Evolutionary conservation across 1,284 basidiomycete genomes (phyloP), one percentile per base, ranked within the genome.

Genomic region (Irpex rosettiformis): DNA sequence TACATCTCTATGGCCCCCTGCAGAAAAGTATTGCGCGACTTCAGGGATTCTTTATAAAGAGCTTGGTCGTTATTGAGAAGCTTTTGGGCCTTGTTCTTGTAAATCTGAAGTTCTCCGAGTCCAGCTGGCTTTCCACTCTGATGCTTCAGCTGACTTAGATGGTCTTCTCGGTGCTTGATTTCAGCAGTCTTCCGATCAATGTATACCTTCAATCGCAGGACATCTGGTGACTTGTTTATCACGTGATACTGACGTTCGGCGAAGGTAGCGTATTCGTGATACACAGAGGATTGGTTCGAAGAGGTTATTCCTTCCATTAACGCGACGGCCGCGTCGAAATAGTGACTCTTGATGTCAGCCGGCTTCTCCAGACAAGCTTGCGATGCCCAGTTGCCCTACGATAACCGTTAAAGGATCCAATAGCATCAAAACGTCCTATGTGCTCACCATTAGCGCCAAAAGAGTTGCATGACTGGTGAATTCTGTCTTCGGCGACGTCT

Each of bases 301-400:
- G 18, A 55, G 13, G 7, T 57, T 29, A 7, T 56, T 47, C 2
- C 52, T 8, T 33, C 60, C 64, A 43, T 27, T 11, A 16, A 67
- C 1, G 67, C 61, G 8, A 79, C 77, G 0, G 94, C 91, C 0
- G 80, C 79, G 21, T 80, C 75, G 68, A 98, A 98, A 67, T 85
- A 94, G 3, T 79, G 74, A 0, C 75, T 66, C 60, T 84, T 82
- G 57, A 98, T 95, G 52, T 86, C 82, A n/a, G 81, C 78, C 0
- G 94, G 87, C 52, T 91, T 90, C 67, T 92, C 88, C 37, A 96
- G 75, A 60, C 91, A 91, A 2, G 96, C 94, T 64, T 91, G 85
- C 2, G 91, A 85, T 22, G 85, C 88, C 96, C 96, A 99, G 21
- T 89, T 81, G 2, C 95, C 96, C 92, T 95, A 64, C 25, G n/a